Percentiles rank a stretch among this genome's conserved stretches.
Conservation (phyloP, 352 stramenopile species). For the Phytopythium aichiense region DNA sequence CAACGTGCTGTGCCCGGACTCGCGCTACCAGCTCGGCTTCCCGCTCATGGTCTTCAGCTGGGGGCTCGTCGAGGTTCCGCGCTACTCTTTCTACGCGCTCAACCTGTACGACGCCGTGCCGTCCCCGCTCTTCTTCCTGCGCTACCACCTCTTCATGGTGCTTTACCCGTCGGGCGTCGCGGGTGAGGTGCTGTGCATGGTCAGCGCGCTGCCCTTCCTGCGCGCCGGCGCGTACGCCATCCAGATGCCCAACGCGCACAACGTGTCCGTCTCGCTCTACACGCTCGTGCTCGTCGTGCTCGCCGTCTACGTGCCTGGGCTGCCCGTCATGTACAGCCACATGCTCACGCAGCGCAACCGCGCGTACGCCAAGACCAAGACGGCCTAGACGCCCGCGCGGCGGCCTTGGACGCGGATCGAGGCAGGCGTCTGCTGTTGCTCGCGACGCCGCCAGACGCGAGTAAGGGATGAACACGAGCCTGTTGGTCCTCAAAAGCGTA, state of each 20-base stretch:
- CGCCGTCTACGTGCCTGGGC: conserved; percentile 67
- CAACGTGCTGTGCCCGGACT: conserved; percentile 80
- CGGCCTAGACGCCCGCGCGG: conserved; percentile 27
- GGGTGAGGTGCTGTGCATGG: conserved; percentile 74
- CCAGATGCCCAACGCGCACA: conserved; percentile 72
- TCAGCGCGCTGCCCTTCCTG: conserved; percentile 57
- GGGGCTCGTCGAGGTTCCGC: conserved; percentile 90
- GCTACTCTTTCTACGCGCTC: conserved; percentile 97
- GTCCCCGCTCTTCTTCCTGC: conserved; percentile 95
- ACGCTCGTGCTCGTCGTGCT: conserved; percentile 64
- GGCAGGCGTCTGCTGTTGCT: not conserved
- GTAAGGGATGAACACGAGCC: not conserved
- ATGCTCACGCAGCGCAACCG: conserved; percentile 84
- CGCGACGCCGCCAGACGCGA: too few species aligned
- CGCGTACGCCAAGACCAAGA: conserved; percentile 78
- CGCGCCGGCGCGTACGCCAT: conserved; percentile 63
- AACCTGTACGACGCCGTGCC: conserved; percentile 93
- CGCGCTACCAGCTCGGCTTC: conserved; percentile 80
- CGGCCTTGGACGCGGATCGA: not conserved
- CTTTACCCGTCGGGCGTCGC: conserved; percentile 97
- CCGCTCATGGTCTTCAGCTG: conserved; percentile 87
- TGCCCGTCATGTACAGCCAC: conserved; percentile 83
- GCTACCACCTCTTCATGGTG: conserved; percentile 98
- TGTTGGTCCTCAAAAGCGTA: conserved; percentile 1
- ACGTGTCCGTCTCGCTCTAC: conserved; percentile 73